Conservation (phyloP, 345 rosid genomes). For the Hypericum perforatum region DNA sequence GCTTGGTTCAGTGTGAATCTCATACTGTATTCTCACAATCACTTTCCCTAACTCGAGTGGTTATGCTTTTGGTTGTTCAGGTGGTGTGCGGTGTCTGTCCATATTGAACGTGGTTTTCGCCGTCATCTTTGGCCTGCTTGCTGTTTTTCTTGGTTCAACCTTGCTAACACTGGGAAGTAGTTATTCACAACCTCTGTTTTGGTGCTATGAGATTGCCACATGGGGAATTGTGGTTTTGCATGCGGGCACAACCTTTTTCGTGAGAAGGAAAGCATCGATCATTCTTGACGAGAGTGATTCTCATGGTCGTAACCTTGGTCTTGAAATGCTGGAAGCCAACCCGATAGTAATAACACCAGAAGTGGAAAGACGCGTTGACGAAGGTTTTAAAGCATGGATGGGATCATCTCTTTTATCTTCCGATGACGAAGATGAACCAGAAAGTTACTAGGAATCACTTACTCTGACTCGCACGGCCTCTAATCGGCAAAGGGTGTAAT, state of each 20-base stretch:
- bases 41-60: not conserved
- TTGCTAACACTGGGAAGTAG: slow-evolving; percentile 85
- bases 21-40: too few species aligned
- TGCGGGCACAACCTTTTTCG: slow-evolving; percentile 59
- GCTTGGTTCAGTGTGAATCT: too few species aligned
- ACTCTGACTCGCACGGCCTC: slow-evolving; percentile 22
- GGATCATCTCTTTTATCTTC: slow-evolving; percentile 84
- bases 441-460: slow-evolving; percentile 39
- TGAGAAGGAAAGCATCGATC: slow-evolving; percentile 64
- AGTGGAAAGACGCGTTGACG: slow-evolving; percentile 67
- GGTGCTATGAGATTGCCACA: slow-evolving; percentile 86
- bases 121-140: slow-evolving; percentile 64
- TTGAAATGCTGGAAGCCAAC: slow-evolving; percentile 83
- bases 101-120: slow-evolving; percentile 67
- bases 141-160: slow-evolving; percentile 81
- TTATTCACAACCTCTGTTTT: slow-evolving; percentile 77
- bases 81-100: slow-evolving; percentile 84
- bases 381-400: slow-evolving; percentile 89
- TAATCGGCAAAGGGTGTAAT: slow-evolving; percentile 37
- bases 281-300: slow-evolving; percentile 63
- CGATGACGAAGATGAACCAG: slow-evolving; percentile 78
- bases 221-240: slow-evolving; percentile 76
- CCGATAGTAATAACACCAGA: slow-evolving; percentile 65
- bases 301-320: slow-evolving; percentile 47
- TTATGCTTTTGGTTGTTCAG: slow-evolving; percentile 21